phyloP scores from a whole-genome alignment of 495 filamentous ascomycete species.

The Pseudomonodictys pantanalensis region DNA sequence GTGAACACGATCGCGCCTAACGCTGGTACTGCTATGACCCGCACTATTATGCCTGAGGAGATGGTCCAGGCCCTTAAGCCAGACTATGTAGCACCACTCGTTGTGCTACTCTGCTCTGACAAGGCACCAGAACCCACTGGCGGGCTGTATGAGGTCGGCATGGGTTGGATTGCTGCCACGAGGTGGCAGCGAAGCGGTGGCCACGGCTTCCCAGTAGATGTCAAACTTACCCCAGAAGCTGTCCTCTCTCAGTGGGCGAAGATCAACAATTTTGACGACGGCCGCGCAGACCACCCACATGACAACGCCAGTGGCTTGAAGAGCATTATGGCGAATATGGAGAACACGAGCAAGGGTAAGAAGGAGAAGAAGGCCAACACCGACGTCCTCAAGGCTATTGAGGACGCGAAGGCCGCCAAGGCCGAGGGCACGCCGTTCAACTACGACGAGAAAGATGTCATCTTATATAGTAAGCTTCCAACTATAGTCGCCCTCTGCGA shows the following conservation, averaged over 20 bases:
- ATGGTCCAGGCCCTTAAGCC: constrained; percentile 99
- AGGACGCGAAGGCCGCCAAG: constrained; percentile 69
- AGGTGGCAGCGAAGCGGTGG: constrained; percentile 94
- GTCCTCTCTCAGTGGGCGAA: constrained; percentile 73
- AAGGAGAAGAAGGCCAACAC: constrained; percentile 39
- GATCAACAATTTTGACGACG: constrained; percentile 85
- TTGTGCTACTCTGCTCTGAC: constrained; percentile 85
- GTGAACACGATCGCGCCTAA: constrained; percentile 99
- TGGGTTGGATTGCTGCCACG: constrained; percentile 87
- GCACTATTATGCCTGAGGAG: constrained; percentile 93
- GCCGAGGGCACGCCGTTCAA: constrained; percentile 73
- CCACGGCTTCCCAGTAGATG: constrained; percentile 88
- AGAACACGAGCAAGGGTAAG: constrained; percentile 57
- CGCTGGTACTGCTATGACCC: constrained; percentile 93
- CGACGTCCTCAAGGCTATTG: constrained; percentile 65
- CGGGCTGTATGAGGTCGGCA: constrained; percentile 92
- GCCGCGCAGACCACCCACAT: constrained; percentile 84
- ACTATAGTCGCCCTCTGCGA: not conserved
- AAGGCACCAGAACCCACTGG: constrained; percentile 83
- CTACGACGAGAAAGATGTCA: constrained; percentile 82
- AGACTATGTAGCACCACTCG: constrained; percentile 93
- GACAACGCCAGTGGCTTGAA: constrained; percentile 70
- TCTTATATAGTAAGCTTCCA: constrained; percentile 69
- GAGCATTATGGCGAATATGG: constrained; percentile 90
- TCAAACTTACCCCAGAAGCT: constrained; percentile 80